phyloP scores from a whole-genome alignment of 345 rosid genomes.

The Lepidium sativum region DNA sequence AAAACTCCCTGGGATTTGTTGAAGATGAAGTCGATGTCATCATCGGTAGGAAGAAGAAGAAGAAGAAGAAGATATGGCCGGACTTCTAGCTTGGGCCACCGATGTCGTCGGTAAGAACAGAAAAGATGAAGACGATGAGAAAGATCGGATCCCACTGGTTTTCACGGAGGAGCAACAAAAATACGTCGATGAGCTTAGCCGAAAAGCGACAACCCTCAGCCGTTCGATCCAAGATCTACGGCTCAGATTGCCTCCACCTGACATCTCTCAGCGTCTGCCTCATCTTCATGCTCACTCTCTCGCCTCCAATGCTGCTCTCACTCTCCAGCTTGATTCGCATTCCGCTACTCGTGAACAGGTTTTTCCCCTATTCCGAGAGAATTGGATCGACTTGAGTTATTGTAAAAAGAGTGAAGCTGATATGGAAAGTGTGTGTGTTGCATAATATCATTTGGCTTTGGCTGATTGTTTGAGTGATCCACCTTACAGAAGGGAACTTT shows the following conservation, averaged over 20 bases:
- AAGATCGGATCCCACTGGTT: conserved; percentile 39
- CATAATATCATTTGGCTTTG: background rate
- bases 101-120: conserved; percentile 79
- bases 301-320: conserved; percentile 85
- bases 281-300: conserved; percentile 87
- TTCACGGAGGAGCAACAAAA: conserved; percentile 61
- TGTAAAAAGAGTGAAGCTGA: background rate
- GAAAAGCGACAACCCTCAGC: conserved; percentile 59
- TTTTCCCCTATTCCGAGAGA: background rate
- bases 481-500: background rate
- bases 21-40: no score
- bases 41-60: no score
- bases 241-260: conserved; percentile 73
- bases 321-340: conserved; percentile 88
- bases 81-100: conserved; percentile 91
- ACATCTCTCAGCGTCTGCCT: conserved; percentile 86
- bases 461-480: background rate
- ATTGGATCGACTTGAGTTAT: background rate
- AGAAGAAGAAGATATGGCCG: conserved; percentile 46
- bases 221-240: conserved; percentile 89
- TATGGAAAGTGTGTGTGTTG: background rate
- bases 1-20: no score
- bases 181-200: conserved; percentile 64
- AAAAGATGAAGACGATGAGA: conserved; percentile 29
- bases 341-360: conserved; percentile 93